Evolutionary conservation across 345 rosid genomes (phyloP).

Genomic region (Gossypium herbaceum): DNA sequence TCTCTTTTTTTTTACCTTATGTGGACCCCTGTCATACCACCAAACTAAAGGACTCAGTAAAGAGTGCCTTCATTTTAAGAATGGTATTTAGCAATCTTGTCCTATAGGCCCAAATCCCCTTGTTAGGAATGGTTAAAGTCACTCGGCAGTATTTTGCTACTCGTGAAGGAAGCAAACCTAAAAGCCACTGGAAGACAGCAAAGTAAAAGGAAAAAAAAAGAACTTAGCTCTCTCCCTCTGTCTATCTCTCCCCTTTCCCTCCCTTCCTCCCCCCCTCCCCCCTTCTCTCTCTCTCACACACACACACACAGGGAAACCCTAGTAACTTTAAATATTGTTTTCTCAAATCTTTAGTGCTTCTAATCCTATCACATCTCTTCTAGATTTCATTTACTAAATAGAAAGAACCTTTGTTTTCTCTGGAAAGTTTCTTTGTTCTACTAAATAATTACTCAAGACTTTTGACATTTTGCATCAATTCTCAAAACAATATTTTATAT

Average conservation of each 20-base stretch:
- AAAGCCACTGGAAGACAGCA: not conserved
- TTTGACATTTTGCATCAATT: not conserved
- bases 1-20: not conserved
- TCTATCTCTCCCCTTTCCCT: not conserved
- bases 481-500: not conserved
- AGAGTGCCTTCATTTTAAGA: no score
- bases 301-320: not conserved
- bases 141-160: not conserved
- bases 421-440: not conserved
- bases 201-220: not conserved
- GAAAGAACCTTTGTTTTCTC: not conserved
- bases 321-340: not conserved
- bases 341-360: not conserved
- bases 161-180: not conserved
- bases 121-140: not conserved
- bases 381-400: not conserved
- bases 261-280: no score
- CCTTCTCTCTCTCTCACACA: fast-evolving
- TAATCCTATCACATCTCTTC: not conserved
- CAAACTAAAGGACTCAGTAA: no score
- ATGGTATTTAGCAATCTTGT: no score
- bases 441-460: not conserved
- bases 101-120: not conserved
- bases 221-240: not conserved
- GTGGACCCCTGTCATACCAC: no score